These are phyloP conservation scores for Arachnopeziza araneosa DNA, from an alignment of 2,329 filamentous ascomycete genomes.

Conservation along the genomic window DNA sequence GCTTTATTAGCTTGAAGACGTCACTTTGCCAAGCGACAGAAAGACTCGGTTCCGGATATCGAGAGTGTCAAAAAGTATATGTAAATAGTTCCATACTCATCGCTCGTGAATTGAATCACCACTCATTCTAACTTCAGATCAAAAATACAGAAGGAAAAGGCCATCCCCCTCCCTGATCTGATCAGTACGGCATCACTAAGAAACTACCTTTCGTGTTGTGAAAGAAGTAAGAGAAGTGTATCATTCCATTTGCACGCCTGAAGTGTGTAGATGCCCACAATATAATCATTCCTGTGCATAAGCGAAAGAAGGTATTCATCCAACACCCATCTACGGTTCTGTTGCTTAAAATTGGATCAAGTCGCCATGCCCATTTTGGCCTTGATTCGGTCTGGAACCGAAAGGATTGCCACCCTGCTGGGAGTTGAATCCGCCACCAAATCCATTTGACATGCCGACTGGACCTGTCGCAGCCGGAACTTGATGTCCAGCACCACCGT, in stretches of 20 bases:
- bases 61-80: not conserved
- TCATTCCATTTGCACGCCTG: not conserved
- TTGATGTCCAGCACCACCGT: constrained; percentile 36
- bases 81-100: not conserved
- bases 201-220: not conserved
- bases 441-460: constrained; percentile 47
- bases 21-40: not conserved
- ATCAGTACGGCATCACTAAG: not conserved
- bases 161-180: not conserved
- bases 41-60: not conserved
- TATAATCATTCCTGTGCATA: not conserved
- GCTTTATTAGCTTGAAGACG: no score
- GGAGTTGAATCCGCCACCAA: constrained; percentile 36
- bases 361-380: constrained; percentile 35
- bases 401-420: constrained; percentile 47
- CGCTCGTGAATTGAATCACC: not conserved
- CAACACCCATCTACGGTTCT: not conserved
- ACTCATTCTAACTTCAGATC: not conserved
- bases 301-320: not conserved
- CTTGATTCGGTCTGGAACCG: constrained; percentile 45
- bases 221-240: not conserved
- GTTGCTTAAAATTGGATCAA: constrained; percentile 29
- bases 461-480: constrained; percentile 53
- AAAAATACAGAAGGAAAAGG: not conserved
- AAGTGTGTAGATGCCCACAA: not conserved